These are phyloP conservation scores for Alternaria gaisen DNA, from an alignment of 2,329 filamentous ascomycete species.

Conservation along the genomic window DNA sequence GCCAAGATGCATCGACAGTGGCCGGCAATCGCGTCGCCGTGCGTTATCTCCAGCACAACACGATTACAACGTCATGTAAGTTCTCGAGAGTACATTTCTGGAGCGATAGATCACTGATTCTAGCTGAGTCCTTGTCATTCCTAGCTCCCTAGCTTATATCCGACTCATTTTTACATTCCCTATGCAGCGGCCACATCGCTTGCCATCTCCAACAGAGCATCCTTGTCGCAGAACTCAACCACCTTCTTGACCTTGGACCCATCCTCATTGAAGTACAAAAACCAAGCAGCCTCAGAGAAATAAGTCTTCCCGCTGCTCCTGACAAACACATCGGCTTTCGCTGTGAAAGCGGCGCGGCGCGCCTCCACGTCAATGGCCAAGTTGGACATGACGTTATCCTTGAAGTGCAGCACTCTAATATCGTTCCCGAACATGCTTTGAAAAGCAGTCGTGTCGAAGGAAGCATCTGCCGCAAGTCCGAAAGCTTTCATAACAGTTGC, in stretches of 20 bases:
- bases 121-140: background rate
- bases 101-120: background rate
- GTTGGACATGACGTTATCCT: conserved; percentile 10
- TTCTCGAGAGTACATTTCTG: rapidly evolving
- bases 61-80: too few relatives aligned
- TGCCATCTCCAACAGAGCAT: conserved; percentile 12
- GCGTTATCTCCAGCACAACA: too few relatives aligned
- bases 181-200: background rate
- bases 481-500: conserved; percentile 4
- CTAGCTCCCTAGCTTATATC: background rate
- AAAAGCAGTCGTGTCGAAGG: conserved; percentile 5
- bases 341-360: conserved; percentile 6
- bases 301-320: conserved; percentile 5
- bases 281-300: conserved; percentile 11
- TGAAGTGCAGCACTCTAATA: conserved; percentile 9
- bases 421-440: conserved; percentile 8
- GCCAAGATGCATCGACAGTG: background rate
- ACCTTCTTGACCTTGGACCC: conserved; percentile 11
- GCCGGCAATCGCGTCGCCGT: background rate
- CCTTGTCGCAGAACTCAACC: conserved; percentile 17
- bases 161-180: background rate
- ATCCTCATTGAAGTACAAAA: conserved; percentile 16
- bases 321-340: conserved; percentile 1
- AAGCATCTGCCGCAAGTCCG: background rate
- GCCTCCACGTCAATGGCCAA: conserved; percentile 11